Evolutionary conservation across 345 rosid species (phyloP).

Genomic region (Melastoma malabathricum): DNA sequence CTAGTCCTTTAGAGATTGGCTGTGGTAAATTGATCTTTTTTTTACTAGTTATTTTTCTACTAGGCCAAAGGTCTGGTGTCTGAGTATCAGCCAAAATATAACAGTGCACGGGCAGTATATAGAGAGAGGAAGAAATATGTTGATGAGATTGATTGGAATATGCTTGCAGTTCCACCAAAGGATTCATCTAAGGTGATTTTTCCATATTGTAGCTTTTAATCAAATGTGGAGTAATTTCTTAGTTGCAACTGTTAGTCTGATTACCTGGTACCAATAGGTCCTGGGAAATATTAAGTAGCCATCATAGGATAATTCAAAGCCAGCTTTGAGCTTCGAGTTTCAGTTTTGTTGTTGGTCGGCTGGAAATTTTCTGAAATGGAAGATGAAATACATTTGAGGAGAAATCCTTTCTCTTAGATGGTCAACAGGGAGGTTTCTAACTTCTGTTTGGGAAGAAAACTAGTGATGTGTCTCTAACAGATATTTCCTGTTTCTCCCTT

Average conservation of each 20-base stretch:
- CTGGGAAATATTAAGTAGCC: too few species aligned
- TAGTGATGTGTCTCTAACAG: too few species aligned
- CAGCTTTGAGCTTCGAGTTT: too few species aligned
- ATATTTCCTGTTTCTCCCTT: neutral
- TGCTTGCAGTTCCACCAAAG: slow-evolving; percentile 85
- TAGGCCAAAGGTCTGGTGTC: slow-evolving; percentile 93
- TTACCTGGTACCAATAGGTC: too few species aligned
- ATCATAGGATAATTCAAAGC: too few species aligned
- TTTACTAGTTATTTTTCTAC: slow-evolving; percentile 7
- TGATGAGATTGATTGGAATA: slow-evolving; percentile 90
- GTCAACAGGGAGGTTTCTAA: too few species aligned
- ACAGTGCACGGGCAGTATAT: slow-evolving; percentile 87
- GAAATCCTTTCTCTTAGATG: too few species aligned
- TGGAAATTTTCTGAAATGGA: too few species aligned
- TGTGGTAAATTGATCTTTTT: neutral
- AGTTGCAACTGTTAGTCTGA: too few species aligned
- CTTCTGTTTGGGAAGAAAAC: neutral
- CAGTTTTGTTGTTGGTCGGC: too few species aligned
- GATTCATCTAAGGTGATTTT: slow-evolving; percentile 52
- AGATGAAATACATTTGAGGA: too few species aligned
- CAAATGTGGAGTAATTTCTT: too few species aligned
- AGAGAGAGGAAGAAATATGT: slow-evolving; percentile 83
- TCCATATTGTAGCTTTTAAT: neutral
- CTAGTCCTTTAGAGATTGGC: neutral
- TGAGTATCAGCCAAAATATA: slow-evolving; percentile 84